Conservation (phyloP, 352 stramenopile species). For the Phytophthora palmivora region DNA sequence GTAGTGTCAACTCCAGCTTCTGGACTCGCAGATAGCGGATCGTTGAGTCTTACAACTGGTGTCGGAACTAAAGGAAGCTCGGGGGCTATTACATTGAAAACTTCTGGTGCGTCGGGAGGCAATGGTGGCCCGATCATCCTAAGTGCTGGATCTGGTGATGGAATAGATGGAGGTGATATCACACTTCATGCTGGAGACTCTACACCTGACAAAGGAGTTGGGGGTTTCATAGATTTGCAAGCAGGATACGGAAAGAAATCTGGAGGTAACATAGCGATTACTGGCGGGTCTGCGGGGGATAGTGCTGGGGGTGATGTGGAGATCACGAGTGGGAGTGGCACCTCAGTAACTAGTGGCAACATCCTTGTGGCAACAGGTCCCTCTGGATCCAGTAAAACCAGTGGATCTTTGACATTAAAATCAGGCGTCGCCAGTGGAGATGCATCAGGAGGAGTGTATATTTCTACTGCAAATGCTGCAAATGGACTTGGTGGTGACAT, state of each 20-base stretch:
- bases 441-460: constrained; percentile 32
- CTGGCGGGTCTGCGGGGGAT: constrained; percentile 27
- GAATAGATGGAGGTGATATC: constrained; percentile 27
- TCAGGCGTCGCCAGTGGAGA: constrained; percentile 29
- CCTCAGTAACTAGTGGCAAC: constrained; percentile 31
- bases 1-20: constrained; percentile 12
- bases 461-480: constrained; percentile 27
- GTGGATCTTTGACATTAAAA: constrained; percentile 36
- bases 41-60: constrained; percentile 27
- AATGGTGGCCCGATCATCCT: constrained; percentile 36
- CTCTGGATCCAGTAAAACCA: constrained; percentile 25
- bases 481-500: constrained; percentile 34
- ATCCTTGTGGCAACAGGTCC: constrained; percentile 33
- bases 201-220: constrained; percentile 22
- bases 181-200: constrained; percentile 28
- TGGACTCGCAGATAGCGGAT: constrained; percentile 23
- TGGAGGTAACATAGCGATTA: constrained; percentile 32
- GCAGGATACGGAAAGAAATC: constrained; percentile 31
- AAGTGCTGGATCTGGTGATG: constrained; percentile 23
- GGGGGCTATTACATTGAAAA: constrained; percentile 24
- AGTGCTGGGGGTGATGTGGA: constrained; percentile 27
- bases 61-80: constrained; percentile 27
- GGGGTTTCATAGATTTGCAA: constrained; percentile 25
- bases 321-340: constrained; percentile 31
- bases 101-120: constrained; percentile 20